These are phyloP conservation scores for Metschnikowia henanensis DNA, from an alignment of 805 yeast species.

Conservation along the genomic window DNA sequence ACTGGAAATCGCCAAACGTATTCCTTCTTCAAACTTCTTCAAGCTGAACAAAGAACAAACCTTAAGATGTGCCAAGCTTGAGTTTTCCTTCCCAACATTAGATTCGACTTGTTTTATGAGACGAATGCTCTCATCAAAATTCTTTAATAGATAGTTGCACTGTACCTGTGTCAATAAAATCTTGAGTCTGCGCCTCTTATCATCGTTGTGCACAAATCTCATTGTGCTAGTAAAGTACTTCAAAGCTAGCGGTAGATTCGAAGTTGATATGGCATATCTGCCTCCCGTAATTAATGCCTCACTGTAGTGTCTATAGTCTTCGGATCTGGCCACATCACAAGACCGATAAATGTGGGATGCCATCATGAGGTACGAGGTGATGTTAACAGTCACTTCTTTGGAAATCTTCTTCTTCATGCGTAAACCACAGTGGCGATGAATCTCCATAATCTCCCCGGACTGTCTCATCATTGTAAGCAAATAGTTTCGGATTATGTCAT, in stretches of 20 bases:
- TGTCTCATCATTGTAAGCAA: conserved; percentile 28
- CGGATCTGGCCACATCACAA: conserved; percentile 28
- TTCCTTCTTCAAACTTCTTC: conserved; percentile 30
- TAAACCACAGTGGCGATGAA: conserved; percentile 44
- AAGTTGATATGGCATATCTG: conserved; percentile 42
- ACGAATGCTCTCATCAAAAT: conserved; percentile 35
- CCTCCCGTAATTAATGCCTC: conserved; percentile 46
- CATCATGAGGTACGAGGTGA: conserved; percentile 32
- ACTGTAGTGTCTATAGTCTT: conserved; percentile 37
- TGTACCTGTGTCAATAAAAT: conserved; percentile 34
- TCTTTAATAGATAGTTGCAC: conserved; percentile 26
- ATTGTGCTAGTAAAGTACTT: conserved; percentile 39
- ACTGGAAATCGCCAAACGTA: conserved; percentile 34
- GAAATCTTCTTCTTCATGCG: conserved; percentile 30
- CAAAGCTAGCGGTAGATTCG: conserved; percentile 42
- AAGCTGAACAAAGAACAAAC: conserved; percentile 37
- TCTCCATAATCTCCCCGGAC: conserved; percentile 25
- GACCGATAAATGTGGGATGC: conserved; percentile 42
- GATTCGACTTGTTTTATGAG: conserved; percentile 32
- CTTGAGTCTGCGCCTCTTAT: conserved; percentile 22
- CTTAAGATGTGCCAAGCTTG: conserved; percentile 35
- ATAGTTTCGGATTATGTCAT: conserved; percentile 38
- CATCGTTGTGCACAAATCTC: conserved; percentile 22
- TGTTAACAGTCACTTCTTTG: conserved; percentile 16
- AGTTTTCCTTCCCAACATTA: conserved; percentile 33